Base-by-base conservation (phyloP, 1,284 basidiomycete genomes). In the Neotropicomus parvogracilis region DNA sequence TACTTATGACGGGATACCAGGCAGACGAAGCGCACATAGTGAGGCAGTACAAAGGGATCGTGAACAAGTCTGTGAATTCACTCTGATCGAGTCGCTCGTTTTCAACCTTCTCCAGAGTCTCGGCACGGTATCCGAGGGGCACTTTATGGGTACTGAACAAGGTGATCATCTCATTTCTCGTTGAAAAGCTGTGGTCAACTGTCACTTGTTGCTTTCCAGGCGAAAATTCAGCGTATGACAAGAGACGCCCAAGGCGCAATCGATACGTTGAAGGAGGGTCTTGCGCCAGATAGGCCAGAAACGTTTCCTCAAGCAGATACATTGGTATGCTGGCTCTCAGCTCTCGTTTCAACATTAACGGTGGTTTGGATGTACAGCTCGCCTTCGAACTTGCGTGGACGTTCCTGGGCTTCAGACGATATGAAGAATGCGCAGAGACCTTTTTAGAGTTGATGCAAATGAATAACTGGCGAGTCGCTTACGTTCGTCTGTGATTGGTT, bases 351-450 rank as follows among this genome's bases (percentile, higher is more conserved):
- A 20, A 28, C 39, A 27, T 17, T 17, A 21, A 49, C 32, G 0
- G 20, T 36, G 19, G 0, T n/a, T 40, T 27, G 27, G 12, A 10
- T 7, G 29, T 40, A 1, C 44, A 87, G 85, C 72, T 90, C 6
- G 72, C 81, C 10, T 90, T 88, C 56, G 87, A 90, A 61, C 73
- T 90, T 2, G 83, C 84, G 0, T 90, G 88, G 87, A 82, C 81
- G 14, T 65, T 86, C 2, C 71, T 89, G 4, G 74, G 80, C 1
- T 77, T 86, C 52, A 68, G 83, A 41, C 71, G 75, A 48, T 87
- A 88, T 52, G 66, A 76, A 49, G 85, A 88, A 53, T 75, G 82
- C 1, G 84, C 84, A 0, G 77, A 83, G 36, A 71, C 73, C 49
- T 88, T 89, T 58, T 58, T 88, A 26, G 71, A 69, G 46, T 71